These are phyloP conservation scores for Phytophthora palmivora DNA, from an alignment of 352 stramenopile genomes.

Conservation along the genomic window DNA sequence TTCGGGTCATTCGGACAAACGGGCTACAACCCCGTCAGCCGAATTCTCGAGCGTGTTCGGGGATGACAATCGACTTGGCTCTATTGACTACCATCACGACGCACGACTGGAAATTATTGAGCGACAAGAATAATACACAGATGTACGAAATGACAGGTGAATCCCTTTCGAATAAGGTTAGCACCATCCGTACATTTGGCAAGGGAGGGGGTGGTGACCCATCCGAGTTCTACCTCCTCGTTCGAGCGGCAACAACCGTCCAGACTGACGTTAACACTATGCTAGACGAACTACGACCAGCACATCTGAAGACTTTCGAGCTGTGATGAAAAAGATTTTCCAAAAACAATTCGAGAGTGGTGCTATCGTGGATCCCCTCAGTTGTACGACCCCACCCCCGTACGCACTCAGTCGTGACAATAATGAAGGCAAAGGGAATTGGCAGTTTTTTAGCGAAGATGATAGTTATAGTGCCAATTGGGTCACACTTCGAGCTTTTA, in stretches of 20 bases:
- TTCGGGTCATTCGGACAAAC: constrained; percentile 4
- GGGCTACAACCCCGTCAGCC: constrained; percentile 34
- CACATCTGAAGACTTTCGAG: constrained; percentile 43
- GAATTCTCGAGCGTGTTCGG: constrained; percentile 59
- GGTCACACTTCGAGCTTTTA: constrained; percentile 49
- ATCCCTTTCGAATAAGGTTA: constrained; percentile 45
- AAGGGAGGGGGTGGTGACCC: constrained; percentile 44
- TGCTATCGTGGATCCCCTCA: constrained; percentile 54
- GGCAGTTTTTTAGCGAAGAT: constrained; percentile 55
- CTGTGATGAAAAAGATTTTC: constrained; percentile 67
- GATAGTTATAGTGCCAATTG: constrained; percentile 69
- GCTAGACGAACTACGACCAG: constrained; percentile 47
- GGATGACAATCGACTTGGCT: constrained; percentile 57
- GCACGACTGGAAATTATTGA: constrained; percentile 60
- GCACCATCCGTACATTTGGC: constrained; percentile 48
- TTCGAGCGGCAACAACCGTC: constrained; percentile 59
- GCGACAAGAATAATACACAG: constrained; percentile 52
- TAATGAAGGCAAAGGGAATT: constrained; percentile 1
- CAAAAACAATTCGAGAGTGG: constrained; percentile 53
- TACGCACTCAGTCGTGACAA: constrained; percentile 23
- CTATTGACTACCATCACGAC: constrained; percentile 42
- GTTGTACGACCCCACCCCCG: constrained; percentile 50
- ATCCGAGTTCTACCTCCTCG: constrained; percentile 67
- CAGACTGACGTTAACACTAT: constrained; percentile 46
- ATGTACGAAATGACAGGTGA: constrained; percentile 65